phyloP scores from a whole-genome alignment of 2,329 filamentous ascomycete species.

The Alternaria novae-zelandiae region DNA sequence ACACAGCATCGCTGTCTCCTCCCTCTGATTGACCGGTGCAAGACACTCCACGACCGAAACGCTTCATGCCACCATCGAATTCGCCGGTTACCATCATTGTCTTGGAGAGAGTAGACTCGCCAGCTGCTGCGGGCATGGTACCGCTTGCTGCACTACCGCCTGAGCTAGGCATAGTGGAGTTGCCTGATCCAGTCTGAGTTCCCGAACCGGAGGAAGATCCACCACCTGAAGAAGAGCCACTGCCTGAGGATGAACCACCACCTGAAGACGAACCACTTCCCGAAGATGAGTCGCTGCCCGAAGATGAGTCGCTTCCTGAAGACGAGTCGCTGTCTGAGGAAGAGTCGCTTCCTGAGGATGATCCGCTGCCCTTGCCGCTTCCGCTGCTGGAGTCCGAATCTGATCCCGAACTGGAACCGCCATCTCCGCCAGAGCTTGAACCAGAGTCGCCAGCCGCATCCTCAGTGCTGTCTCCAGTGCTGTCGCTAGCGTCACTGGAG shows the following conservation, averaged over 20 bases:
- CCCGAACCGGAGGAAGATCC: not conserved
- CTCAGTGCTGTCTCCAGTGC: not conserved
- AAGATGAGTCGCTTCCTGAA: not conserved
- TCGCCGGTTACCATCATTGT: conserved; percentile 32
- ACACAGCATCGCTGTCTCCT: conserved; percentile 57
- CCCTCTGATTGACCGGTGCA: conserved; percentile 56
- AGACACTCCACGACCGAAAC: conserved; percentile 40
- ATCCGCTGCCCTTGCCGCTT: not conserved
- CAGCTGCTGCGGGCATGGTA: conserved; percentile 29
- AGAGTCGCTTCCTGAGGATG: not conserved
- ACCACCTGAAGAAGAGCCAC: not conserved
- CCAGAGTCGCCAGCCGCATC: not conserved
- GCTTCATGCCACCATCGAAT: conserved; percentile 45
- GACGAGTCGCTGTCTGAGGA: not conserved
- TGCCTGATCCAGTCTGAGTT: not conserved
- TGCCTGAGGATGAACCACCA: not conserved
- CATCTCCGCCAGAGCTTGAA: conserved; percentile 2
- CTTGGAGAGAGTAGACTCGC: conserved; percentile 23
- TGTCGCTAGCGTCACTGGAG: not conserved
- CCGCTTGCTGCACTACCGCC: conserved; percentile 16
- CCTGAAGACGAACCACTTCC: not conserved
- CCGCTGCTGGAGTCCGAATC: not conserved
- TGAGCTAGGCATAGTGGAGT: conserved; percentile 10
- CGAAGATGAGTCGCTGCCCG: not conserved
- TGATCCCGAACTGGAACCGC: not conserved